phyloP scores from a whole-genome alignment of 78 protist genomes.

The Polysphondylium violaceum region DNA sequence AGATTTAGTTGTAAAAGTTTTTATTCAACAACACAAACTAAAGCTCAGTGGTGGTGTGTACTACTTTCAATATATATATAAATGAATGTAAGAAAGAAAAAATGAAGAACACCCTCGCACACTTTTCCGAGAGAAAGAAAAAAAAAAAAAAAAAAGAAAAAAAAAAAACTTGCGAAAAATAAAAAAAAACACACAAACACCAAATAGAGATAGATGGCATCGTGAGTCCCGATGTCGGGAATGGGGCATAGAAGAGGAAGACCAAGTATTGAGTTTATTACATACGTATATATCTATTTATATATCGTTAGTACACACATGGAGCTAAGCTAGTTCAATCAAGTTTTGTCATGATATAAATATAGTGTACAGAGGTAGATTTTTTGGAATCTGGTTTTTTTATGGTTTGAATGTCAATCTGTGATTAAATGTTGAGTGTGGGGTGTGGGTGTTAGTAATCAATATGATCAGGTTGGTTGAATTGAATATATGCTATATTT shows the following conservation, averaged over 20 bases:
- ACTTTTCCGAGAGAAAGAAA: not conserved
- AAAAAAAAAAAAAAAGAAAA: slow-evolving; percentile 10
- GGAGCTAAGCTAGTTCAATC: not conserved
- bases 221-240: too few species aligned
- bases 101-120: too few species aligned
- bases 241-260: too few species aligned
- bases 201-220: not conserved
- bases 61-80: too few species aligned
- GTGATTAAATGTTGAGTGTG: too few species aligned
- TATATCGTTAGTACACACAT: not conserved
- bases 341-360: slow-evolving; percentile 28
- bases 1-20: not conserved
- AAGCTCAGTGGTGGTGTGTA: too few species aligned
- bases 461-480: too few species aligned
- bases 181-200: not conserved
- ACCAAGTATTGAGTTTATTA: too few species aligned
- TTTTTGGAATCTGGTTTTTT: not conserved
- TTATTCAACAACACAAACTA: too few species aligned
- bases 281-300: too few species aligned
- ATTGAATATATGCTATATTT: not conserved
- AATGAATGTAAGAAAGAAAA: too few species aligned
- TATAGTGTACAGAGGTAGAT: not conserved
- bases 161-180: not conserved
- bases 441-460: not conserved
- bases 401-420: slow-evolving; percentile 6